Base-by-base conservation (phyloP, 2,329 filamentous ascomycete species). In the Cladosporium phlei region DNA sequence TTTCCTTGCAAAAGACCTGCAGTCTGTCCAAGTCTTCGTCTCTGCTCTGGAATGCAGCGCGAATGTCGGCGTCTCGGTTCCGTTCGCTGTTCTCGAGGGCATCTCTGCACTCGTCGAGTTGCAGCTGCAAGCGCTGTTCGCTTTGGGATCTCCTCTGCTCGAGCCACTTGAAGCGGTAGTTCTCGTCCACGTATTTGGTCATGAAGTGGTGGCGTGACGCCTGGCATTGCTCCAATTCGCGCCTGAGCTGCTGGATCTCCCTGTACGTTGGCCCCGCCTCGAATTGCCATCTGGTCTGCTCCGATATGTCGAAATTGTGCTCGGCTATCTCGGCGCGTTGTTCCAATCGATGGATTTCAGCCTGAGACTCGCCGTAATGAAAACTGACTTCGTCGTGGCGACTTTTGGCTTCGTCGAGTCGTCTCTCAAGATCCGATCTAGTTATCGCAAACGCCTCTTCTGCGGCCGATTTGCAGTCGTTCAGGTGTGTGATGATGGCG, bases 191-290 rank as follows among this genome's bases (percentile, higher is more conserved):
- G 24, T 45, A 45, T 22, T 45, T 45, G 8, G 42, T 45, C 42
- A 45, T 45, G 42, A 45, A 45, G 24, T 45, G 42, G 12, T 45
- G 42, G 4, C 42, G 42, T n/a, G 42, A 45, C 12, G 33, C 42
- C 24, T 35, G 32, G 25, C 42, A 28, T 10, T 45, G 30, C n/a
- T 45, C 37, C 24, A 45, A 10, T 3, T 45, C 42, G 33, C 34
- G 14, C 20, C n/a, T 43, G 28, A 43, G n/a, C n/a, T n/a, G n/a
- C n/a, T n/a, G n/a, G n/a, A n/a, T n/a, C n/a, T n/a, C n/a, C n/a
- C n/a, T n/a, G n/a, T n/a, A n/a, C n/a, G n/a, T n/a, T n/a, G n/a
- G n/a, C n/a, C n/a, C n/a, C n/a, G n/a, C n/a, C n/a, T n/a, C n/a
- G n/a, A n/a, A n/a, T n/a, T n/a, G n/a, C n/a, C n/a, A n/a, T n/a